A percentile compares a stretch with the other conserved stretches of the same genome.
phyloP scores from a whole-genome alignment of 768 basidiomycete species.

The Boletus tomentosulus region DNA sequence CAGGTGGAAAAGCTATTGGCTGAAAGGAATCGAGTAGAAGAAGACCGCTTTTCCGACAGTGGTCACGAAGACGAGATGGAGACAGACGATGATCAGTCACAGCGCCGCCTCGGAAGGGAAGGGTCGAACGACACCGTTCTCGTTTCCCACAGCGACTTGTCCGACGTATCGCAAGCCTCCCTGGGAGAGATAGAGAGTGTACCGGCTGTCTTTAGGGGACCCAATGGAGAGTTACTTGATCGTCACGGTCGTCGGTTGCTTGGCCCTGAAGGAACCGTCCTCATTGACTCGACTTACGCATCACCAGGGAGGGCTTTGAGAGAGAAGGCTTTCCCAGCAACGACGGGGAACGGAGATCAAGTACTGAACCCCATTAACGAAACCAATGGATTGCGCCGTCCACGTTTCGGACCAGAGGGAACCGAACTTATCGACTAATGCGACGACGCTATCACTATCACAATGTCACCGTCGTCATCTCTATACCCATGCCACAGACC shows the following conservation, averaged over 20 bases:
- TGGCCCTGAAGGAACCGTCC: constrained; percentile 22
- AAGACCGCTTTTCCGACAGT: constrained; percentile 8
- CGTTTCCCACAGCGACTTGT: constrained; percentile 2
- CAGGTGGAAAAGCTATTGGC: constrained; percentile 17
- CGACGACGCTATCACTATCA: not conserved
- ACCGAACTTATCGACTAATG: constrained; percentile 21
- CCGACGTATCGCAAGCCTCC: not conserved
- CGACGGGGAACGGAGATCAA: not conserved
- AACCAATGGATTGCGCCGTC: not conserved
- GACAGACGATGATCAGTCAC: not conserved
- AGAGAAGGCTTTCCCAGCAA: not conserved
- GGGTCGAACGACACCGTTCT: constrained; percentile 7
- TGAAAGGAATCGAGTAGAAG: constrained; percentile 1
- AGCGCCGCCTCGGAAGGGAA: constrained; percentile 5
- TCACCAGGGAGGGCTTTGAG: constrained; percentile 2
- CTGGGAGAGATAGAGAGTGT: not conserved
- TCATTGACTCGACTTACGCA: constrained; percentile 5
- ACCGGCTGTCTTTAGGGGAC: constrained; percentile 11
- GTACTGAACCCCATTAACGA: not conserved
- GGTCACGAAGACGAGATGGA: constrained; percentile 21
- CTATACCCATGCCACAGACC: not conserved
- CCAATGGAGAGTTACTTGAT: constrained; percentile 20
- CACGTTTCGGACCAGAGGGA: constrained; percentile 20
- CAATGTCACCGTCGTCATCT: too few species aligned
- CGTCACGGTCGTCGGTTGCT: constrained; percentile 14